Base-by-base conservation (phyloP, 192 early-diverging fungal species). In the Podila epicladia region DNA sequence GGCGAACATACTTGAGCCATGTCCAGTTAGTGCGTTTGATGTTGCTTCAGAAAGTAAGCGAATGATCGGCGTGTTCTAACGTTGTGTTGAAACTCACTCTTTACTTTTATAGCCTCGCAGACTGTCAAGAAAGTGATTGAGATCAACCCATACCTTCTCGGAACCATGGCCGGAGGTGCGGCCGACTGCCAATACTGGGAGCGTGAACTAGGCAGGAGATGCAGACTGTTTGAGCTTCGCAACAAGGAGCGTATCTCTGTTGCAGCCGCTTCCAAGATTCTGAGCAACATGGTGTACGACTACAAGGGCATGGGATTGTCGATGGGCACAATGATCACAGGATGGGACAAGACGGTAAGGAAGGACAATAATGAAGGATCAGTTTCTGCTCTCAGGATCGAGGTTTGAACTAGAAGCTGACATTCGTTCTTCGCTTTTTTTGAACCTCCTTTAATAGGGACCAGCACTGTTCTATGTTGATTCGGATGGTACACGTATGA, bases 281-380 rank as follows among this genome's bases (percentile, higher is more conserved):
- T 99, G 64, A 90, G 92, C 64, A 99, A 99, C 87, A 95, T 98
- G 92, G 97, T 99, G 9, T 97, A 96, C 76, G 83, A 92, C 59
- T 99, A 98, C 91, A 99, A 98, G 82, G 97, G 98, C 70, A 98
- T 98, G 95, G 98, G 96, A 13, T 82, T 99, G 69, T 98, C 96
- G 26, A 99, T 99, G 98, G 98, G 98, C 35, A 98, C 97, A 28
- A 99, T 99, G 98, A 89, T 99, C 48, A 92, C 94, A 59, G 98
- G 98, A 64, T 99, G 97, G 97, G 97, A 99, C 71, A 96, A 97
- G 85, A 93, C 88, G 12, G 92, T 92, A 87, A 66, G 80, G 83
- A 69, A 57, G 9, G 12, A 61, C 20, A 45, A 45, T 17, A 11
- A 45, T 33, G 33, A 33, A 33, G 33, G 2, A 13, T 17, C 41